Percentiles rank a stretch among this genome's conserved stretches.
phyloP scores from a whole-genome alignment of 129 eudicot genomes.

The Arctium minus region DNA sequence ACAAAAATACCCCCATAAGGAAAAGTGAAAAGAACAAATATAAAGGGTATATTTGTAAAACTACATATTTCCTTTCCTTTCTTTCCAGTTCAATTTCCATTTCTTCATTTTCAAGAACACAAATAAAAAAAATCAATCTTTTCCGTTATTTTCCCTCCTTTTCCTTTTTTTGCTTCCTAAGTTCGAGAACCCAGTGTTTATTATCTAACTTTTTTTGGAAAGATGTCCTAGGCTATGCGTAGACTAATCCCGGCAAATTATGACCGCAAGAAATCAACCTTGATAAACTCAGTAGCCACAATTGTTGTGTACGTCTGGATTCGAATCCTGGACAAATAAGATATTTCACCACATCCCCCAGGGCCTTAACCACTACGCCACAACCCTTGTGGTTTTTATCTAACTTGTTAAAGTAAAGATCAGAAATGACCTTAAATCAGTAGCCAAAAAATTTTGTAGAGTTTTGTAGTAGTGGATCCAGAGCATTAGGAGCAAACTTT shows the following conservation, averaged over 20 bases:
- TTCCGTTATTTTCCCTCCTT: neutral
- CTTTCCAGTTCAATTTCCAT: neutral
- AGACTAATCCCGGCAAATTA: no score
- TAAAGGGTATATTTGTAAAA: neutral
- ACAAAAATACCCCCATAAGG: neutral
- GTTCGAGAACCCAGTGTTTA: neutral
- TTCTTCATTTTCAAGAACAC: neutral
- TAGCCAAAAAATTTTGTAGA: conserved; percentile 56
- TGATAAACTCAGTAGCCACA: no score
- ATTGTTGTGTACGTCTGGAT: no score
- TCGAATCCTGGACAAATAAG: no score
- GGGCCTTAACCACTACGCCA: no score
- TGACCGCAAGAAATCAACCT: no score
- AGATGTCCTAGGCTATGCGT: no score
- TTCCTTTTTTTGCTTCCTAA: neutral
- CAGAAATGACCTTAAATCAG: conserved; percentile 31
- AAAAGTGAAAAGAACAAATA: neutral
- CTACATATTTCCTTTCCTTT: no score
- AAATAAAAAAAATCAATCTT: neutral
- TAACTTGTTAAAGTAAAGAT: neutral
- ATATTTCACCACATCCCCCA: no score
- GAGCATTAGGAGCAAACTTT: conserved; percentile 76
- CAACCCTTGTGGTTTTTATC: neutral
- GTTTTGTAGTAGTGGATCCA: conserved; percentile 48
- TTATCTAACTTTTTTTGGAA: neutral